phyloP scores from a whole-genome alignment of 2,329 filamentous ascomycete genomes.

The Claviceps humidiphila region DNA sequence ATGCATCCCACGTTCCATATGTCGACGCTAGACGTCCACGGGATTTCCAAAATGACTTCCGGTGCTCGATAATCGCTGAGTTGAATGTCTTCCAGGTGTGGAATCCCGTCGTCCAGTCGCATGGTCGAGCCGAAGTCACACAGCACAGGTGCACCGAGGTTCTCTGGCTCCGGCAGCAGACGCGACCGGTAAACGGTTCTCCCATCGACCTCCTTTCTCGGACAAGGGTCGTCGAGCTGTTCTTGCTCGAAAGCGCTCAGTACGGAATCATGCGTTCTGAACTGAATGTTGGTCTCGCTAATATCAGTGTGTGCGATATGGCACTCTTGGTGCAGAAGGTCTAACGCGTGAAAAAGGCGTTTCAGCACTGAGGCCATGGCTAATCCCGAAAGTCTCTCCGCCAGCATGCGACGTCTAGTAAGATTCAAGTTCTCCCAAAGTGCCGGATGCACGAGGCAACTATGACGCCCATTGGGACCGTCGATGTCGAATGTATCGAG shows the following conservation, averaged over 20 bases:
- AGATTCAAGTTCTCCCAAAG: no score
- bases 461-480: conserved; percentile 22
- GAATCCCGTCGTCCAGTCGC: conserved; percentile 15
- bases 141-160: conserved; percentile 23
- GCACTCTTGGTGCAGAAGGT: conserved; percentile 33
- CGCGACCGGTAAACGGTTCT: conserved; percentile 29
- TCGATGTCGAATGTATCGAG: conserved; percentile 24
- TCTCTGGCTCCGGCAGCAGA: conserved; percentile 20
- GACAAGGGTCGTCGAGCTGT: conserved; percentile 25
- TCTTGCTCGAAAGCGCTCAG: conserved; percentile 24
- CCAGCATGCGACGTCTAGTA: conserved; percentile 20
- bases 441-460: conserved; percentile 25
- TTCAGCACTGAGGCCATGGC: conserved; percentile 23
- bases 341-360: conserved; percentile 28
- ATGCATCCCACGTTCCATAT: conserved; percentile 40
- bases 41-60: conserved; percentile 32
- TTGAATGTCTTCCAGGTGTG: conserved; percentile 23
- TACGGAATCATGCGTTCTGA: conserved; percentile 26
- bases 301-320: conserved; percentile 32
- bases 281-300: conserved; percentile 34
- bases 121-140: conserved; percentile 38
- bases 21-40: conserved; percentile 34
- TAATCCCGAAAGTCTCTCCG: conserved; percentile 19
- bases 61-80: conserved; percentile 27
- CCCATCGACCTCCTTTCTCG: conserved; percentile 27